Evolutionary conservation across 805 yeast genomes (phyloP), one percentile per base, ranked within the genome.

Genomic region (Ogataea parapolymorpha): DNA sequence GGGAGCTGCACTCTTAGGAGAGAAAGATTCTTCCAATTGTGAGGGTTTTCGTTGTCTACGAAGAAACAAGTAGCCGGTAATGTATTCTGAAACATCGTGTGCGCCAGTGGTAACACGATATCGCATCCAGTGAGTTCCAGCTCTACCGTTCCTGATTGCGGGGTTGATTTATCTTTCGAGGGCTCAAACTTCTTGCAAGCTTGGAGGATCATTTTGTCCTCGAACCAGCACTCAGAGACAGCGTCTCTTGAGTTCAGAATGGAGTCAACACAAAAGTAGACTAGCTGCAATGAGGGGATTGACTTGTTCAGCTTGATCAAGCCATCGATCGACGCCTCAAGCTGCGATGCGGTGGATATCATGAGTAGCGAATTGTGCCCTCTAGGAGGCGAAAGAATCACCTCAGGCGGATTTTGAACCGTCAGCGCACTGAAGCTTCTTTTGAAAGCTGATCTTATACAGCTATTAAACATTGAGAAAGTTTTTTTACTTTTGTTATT

Each of bases 261-360:
- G 1, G 63, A 48, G 33, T 63, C 67, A 13, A 55, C 54, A 39
- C 65, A 58, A 1, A 52, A 51, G 15, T 46, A 51, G 6, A 56
- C 37, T 0, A 56, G 34, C 23, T 56, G 58, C 2, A 48, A 11
- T 4, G 44, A 20, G 8, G 53, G 53, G 12, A 39, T 18, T 6
- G 18, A 6, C 11, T 29, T 32, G 22, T 45, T 40, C 22, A 52
- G 29, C 1, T 40, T 37, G 11, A 48, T 37, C 10, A 58, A 3
- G 9, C 35, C 37, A 16, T 42, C 41, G 6, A 59, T 44, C 1
- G 51, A 31, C 6, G 39, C 39, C 26, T 46, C 50, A 26, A 62
- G 30, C 31, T 57, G 61, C 4, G 49, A 37, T 6, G 66, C 66
- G 2, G 67, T 62, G 6, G 65, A 45, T 7, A 56, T 34, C 12